Evolutionary conservation across 2,329 filamentous ascomycete genomes (phyloP), one percentile per base, ranked within the genome.

Genomic region (Colletotrichum siamense): DNA sequence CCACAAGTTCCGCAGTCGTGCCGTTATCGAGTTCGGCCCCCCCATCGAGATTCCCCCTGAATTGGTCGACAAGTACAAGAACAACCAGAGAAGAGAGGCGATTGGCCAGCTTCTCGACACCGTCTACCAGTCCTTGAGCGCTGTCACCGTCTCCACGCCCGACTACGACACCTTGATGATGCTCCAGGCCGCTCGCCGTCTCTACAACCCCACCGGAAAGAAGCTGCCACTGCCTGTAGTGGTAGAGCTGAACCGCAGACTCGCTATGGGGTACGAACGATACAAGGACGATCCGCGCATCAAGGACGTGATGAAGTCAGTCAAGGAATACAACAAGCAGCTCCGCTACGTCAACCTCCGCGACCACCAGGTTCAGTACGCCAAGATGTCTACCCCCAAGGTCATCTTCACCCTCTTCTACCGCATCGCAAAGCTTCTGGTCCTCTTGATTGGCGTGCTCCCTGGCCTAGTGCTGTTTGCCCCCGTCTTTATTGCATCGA

Each of bases 161-260:
- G 95, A 99, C 85, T 98, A 98, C 85, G 96, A 99, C 81, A 99
- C 96, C 5, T 89, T 99, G 26, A 98, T 98, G 96, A 91, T 98
- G 79, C 98, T 99, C 75, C 97, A 99, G 90, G 96, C 96, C 49
- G 96, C 96, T 8, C 92, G 97, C 77, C 92, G 97, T 66, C 89
- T 99, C 32, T 99, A 99, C 87, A 98, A 98, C 82, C 95, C 96
- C 13, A 97, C 95, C 66, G 95, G 96, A 80, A 98, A 96, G 87
- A 98, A 98, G 84, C 90, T 99, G 49, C 96, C 96, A 8, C 90
- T 99, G 26, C 95, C 96, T 1, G 94, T 96, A 82, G 95, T 99
- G 12, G 95, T 99, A 36, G 97, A 99, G 86, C 91, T 99, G 68
- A 99, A 99, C 86, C 92, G 96, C 68, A 93, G 96, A 44, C 90